Percentiles rank a stretch among this genome's conserved stretches.
These are phyloP conservation scores for Colletotrichum acutatum DNA, from an alignment of 2,329 filamentous ascomycete genomes.

Conservation along the genomic window DNA sequence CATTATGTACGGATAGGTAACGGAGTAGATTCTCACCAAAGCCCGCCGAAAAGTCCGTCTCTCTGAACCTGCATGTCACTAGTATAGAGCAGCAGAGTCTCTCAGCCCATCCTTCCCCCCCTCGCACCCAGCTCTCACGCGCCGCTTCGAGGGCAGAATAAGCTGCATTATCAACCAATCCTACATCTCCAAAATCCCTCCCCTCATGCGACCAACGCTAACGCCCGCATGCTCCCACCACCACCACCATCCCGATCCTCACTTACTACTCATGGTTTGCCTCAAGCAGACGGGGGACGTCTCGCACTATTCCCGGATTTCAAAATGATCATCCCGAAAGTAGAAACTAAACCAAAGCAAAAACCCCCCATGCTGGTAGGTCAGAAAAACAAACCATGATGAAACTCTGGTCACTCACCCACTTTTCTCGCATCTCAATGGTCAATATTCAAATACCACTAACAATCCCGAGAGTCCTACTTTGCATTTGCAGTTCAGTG, in stretches of 20 bases:
- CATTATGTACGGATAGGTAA: too few species aligned
- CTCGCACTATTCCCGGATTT: not conserved
- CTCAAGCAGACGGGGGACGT: too few species aligned
- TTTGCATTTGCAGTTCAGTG: too few species aligned
- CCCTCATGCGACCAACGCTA: not conserved
- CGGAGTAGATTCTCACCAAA: not conserved
- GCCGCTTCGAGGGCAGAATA: not conserved
- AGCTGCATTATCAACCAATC: not conserved
- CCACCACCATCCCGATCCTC: too few species aligned
- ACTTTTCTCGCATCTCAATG: conserved; percentile 4
- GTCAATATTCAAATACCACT: not conserved
- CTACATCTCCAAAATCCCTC: not conserved
- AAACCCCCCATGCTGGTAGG: not conserved
- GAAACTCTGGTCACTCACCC: not conserved
- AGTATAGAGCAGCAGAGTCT: not conserved
- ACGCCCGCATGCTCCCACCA: not conserved
- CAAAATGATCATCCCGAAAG: not conserved
- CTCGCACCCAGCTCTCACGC: not conserved
- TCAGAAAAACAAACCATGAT: not conserved
- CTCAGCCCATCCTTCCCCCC: not conserved
- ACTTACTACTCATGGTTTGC: too few species aligned
- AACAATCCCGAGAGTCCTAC: not conserved
- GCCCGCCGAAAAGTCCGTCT: not conserved
- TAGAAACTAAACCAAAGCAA: not conserved
- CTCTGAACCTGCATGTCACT: not conserved